These are phyloP conservation scores for Ajuga reptans DNA, from an alignment of 305 asterid species.

Conservation along the genomic window DNA sequence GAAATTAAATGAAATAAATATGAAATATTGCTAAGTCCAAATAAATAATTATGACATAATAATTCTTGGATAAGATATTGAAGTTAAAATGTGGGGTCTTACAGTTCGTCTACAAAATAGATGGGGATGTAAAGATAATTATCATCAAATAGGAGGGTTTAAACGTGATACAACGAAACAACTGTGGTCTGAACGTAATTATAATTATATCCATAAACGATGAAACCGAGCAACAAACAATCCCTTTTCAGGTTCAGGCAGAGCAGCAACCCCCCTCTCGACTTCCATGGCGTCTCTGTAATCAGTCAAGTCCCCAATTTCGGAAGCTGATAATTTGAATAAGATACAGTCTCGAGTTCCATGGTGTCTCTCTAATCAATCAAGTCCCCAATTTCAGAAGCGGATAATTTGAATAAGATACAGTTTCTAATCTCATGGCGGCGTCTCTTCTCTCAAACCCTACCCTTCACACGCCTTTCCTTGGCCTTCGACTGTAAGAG, in stretches of 20 bases:
- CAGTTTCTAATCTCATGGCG: conserved; percentile 38
- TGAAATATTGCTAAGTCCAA: no score
- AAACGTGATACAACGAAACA: background rate
- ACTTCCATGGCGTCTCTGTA: background rate
- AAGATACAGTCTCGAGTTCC: background rate
- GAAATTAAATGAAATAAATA: no score
- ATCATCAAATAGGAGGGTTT: background rate
- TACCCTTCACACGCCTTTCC: conserved; percentile 45
- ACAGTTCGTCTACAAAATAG: no score
- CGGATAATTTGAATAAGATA: background rate
- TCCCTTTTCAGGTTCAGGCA: background rate
- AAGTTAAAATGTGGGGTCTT: no score
- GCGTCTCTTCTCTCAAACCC: conserved; percentile 52
- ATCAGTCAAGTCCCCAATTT: background rate
- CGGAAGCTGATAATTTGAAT: background rate
- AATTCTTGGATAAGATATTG: no score
- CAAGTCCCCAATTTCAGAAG: background rate
- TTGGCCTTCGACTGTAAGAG: conserved; percentile 53
- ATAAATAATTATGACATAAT: no score
- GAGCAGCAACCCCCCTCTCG: background rate
- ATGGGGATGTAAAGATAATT: background rate
- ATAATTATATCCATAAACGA: conserved; percentile 8
- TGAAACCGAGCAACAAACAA: background rate
- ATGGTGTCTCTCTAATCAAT: conserved; percentile 11
- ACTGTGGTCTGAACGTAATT: background rate